Percentiles rank a stretch among this genome's conserved stretches.
phyloP scores from a whole-genome alignment of 148 eudicot genomes.

The Amaranthus cruentus region DNA sequence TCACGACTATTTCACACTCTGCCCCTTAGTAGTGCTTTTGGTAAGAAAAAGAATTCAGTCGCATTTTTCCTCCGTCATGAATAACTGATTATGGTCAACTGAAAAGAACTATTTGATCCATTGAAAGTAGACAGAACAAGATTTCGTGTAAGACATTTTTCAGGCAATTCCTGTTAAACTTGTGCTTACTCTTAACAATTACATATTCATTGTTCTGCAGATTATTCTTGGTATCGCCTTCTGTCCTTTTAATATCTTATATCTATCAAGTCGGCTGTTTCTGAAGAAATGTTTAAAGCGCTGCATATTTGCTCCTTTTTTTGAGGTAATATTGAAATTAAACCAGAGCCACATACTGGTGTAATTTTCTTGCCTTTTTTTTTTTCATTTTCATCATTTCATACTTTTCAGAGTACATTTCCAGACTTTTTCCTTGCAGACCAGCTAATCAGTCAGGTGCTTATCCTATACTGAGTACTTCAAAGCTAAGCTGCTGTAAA shows the following conservation, averaged over 20 bases:
- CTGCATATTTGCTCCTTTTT: conserved; percentile 59
- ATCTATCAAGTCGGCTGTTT: conserved; percentile 51
- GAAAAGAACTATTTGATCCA: background rate
- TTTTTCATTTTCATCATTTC: background rate
- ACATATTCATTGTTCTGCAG: conserved; percentile 31
- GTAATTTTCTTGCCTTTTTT: background rate
- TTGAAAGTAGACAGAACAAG: background rate
- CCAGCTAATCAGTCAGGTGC: conserved; percentile 66
- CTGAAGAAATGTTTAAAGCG: conserved; percentile 33
- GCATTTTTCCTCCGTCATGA: background rate
- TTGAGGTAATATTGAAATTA: conserved; percentile 37
- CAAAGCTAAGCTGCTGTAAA: background rate
- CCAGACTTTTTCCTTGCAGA: conserved; percentile 63
- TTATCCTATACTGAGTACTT: background rate
- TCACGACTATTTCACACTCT: conserved; percentile 35
- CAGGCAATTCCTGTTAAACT: background rate
- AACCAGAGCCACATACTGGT: background rate
- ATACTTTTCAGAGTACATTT: conserved; percentile 42
- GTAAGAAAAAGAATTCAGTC: conserved; percentile 33
- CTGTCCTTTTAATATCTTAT: conserved; percentile 58
- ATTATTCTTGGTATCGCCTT: conserved; percentile 37
- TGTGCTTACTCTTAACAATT: background rate
- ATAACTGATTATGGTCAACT: background rate
- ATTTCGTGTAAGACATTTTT: no score
- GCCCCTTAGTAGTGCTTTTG: conserved; percentile 52